Conservation (phyloP, 495 filamentous ascomycete genomes). For the Amphirosellinia nigrospora region DNA sequence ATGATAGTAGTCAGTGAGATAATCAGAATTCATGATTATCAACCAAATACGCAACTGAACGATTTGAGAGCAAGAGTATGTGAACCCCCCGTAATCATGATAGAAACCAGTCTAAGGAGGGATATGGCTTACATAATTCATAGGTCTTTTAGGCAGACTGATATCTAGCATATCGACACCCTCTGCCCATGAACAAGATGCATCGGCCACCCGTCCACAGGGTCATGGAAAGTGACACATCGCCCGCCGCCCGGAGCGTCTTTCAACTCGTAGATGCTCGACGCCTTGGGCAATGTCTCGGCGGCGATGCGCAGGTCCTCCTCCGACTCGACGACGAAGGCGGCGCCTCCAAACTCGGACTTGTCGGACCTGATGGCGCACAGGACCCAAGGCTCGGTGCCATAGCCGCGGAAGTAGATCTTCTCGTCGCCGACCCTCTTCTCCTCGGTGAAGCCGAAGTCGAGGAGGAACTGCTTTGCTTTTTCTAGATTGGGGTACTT, state of each 20-base stretch:
- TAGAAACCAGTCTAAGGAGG: background rate
- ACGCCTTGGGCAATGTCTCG: constrained; percentile 52
- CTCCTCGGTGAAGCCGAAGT: constrained; percentile 63
- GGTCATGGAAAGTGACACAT: constrained; percentile 62
- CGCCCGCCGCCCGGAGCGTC: constrained; percentile 65
- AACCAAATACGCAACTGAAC: background rate
- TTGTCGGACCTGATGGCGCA: constrained; percentile 55
- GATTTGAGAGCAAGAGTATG: background rate
- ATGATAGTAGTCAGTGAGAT: background rate
- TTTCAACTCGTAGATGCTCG: constrained; percentile 55
- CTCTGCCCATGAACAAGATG: constrained; percentile 64
- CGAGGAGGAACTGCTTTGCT: constrained; percentile 56
- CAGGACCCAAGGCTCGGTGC: constrained; percentile 64
- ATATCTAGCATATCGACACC: constrained; percentile 37
- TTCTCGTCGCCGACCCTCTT: constrained; percentile 50
- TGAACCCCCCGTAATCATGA: background rate
- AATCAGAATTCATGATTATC: background rate
- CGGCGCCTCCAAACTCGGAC: constrained; percentile 59
- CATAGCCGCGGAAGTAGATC: constrained; percentile 66
- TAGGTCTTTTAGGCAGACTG: constrained; percentile 28
- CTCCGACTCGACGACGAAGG: constrained; percentile 61
- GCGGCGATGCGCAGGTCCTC: constrained; percentile 59
- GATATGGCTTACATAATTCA: constrained; percentile 34
- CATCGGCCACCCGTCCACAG: constrained; percentile 63
- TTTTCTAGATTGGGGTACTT: constrained; percentile 57